A percentile compares a stretch with the other conserved stretches of the same genome.
Evolutionary conservation across 768 basidiomycete species (phyloP).

Genomic region (Rickenella mellea): DNA sequence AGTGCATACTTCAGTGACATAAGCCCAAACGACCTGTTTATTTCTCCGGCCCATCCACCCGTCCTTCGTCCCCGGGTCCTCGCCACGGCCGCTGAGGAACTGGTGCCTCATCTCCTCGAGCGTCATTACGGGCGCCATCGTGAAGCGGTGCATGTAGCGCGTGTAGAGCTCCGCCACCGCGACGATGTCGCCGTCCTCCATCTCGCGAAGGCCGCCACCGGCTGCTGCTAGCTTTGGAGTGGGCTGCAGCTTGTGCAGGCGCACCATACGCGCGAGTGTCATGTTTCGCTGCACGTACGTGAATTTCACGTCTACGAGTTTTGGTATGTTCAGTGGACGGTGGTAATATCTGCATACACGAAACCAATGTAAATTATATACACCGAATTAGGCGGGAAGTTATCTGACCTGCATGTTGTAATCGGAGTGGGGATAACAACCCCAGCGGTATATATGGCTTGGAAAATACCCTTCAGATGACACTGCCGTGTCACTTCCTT

Average conservation of each 20-base stretch:
- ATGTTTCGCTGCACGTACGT: constrained; percentile 77
- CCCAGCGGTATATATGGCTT: constrained; percentile 95
- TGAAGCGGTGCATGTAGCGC: constrained; percentile 79
- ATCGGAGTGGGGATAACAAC: constrained; percentile 91
- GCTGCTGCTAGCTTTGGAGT: constrained; percentile 29
- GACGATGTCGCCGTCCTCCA: constrained; percentile 70
- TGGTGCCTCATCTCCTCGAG: constrained; percentile 80
- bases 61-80: constrained; percentile 39
- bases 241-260: constrained; percentile 57
- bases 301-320: constrained; percentile 86
- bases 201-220: constrained; percentile 67
- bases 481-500: constrained; percentile 94
- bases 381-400: constrained; percentile 13
- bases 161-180: constrained; percentile 62
- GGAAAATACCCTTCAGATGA: constrained; percentile 83
- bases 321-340: constrained; percentile 82
- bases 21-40: constrained; percentile 90
- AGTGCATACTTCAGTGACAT: constrained; percentile 78
- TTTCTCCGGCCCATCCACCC: constrained; percentile 41
- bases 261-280: constrained; percentile 89
- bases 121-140: constrained; percentile 66
- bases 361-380: not conserved
- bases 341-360: constrained; percentile 69
- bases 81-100: constrained; percentile 77
- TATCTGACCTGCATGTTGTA: constrained; percentile 74